phyloP scores from a whole-genome alignment of 192 early-diverging fungal genomes.

The Chytriomyces sp. region DNA sequence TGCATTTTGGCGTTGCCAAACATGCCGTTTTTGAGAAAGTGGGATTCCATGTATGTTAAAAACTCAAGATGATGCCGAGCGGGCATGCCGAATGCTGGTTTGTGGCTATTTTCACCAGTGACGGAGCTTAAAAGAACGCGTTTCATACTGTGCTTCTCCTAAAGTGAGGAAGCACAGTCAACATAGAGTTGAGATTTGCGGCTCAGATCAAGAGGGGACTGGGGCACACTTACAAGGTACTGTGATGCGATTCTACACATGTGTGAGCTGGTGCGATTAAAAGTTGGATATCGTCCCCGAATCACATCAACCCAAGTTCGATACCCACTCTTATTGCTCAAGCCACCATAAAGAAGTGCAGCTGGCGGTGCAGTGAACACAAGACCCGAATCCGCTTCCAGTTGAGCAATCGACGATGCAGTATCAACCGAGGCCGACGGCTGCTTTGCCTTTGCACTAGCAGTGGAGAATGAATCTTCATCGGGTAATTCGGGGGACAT shows the following conservation, averaged over 20 bases:
- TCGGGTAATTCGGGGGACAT: no score
- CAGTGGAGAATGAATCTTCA: no score
- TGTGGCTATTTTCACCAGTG: background rate
- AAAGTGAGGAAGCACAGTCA: background rate
- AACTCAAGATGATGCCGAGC: no score
- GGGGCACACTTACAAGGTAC: background rate
- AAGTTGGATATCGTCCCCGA: background rate
- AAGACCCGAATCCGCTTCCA: no score
- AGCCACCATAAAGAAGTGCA: background rate
- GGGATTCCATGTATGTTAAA: no score
- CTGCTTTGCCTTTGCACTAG: no score
- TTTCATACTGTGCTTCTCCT: conserved; percentile 1
- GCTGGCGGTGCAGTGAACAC: background rate
- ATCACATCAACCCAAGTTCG: background rate
- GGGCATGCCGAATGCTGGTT: conserved; percentile 4
- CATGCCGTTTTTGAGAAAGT: no score
- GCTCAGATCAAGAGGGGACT: no score
- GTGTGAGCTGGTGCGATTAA: background rate
- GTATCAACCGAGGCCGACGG: no score
- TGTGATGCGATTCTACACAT: background rate
- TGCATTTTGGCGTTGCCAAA: no score
- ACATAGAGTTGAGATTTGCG: background rate
- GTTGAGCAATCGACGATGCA: no score
- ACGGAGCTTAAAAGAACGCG: background rate
- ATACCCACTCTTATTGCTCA: background rate